Evolutionary conservation across 371 early-diverging fungal species (phyloP), one percentile per base, ranked within the genome.

Genomic region (Neoconidiobolus thromboides): DNA sequence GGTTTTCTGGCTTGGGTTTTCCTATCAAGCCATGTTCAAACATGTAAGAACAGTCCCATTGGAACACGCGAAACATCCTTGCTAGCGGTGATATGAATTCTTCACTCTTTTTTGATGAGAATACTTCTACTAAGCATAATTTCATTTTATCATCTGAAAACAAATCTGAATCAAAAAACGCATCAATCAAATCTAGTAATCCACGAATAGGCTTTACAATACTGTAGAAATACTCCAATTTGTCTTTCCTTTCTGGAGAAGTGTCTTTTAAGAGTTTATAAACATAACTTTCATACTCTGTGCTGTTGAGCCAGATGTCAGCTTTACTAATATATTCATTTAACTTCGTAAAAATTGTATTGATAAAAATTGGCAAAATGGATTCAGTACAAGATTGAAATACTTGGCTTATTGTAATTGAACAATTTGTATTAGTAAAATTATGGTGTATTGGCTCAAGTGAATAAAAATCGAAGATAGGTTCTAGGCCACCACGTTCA

Each of bases 361-460:
- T 47, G 6, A 76, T 71, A 1, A 79, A 75, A 0, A 69, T 68
- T 2, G 72, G 64, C 2, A 82, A 69, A 61, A 81, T 78, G 37
- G 75, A 72, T 48, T 89, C 91, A 44, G 79, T 73, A 48, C 87
- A 72, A 55, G 82, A 60, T 36, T 86, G 77, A 64, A 92, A 74
- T 6, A 89, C 67, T 60, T 83, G 85, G 2, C 82, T 78, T 12
- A 89, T 65, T 2, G 87, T 78, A 60, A 79, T 79, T 12, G 80
- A 78, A 0, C 82, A 78, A n/a, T 75, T 65, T 1, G 82, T 77
- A 0, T 77, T 69, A 1, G 85, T 78, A 62, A 89, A 83, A 63
- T 88, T 87, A 55, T 81, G 81, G 1, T 91, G 89, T 2, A 89
- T 59, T 0, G 80, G 65, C 0, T 87, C 84, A 6, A 87, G 68